A percentile compares a stretch with the other conserved stretches of the same genome.
These are phyloP conservation scores for Arthrobotrys pseudoclavata DNA, from an alignment of 2,329 filamentous ascomycete genomes.

Conservation along the genomic window DNA sequence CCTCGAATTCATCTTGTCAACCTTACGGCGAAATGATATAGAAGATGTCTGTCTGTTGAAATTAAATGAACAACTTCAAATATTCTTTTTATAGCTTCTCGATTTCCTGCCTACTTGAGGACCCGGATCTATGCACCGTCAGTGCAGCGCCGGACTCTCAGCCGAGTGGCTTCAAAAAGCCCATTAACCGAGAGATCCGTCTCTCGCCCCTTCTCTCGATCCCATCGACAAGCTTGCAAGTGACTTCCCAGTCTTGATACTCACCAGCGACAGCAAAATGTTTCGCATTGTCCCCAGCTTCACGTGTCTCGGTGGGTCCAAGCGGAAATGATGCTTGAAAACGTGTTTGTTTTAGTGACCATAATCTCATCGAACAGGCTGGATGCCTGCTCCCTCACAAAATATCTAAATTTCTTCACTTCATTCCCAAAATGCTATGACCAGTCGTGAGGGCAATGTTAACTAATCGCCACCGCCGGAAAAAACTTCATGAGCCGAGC, in stretches of 20 bases:
- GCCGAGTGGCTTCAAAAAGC: constrained; percentile 45
- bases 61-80: not conserved
- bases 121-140: constrained; percentile 36
- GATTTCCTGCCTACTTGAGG: constrained; percentile 15
- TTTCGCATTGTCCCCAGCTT: constrained; percentile 46
- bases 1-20: no score
- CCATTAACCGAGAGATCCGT: constrained; percentile 35
- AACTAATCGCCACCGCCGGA: no score
- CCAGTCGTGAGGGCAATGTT: no score
- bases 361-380: constrained; percentile 52
- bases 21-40: no score
- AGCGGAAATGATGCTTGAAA: constrained; percentile 59
- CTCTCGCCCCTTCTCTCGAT: constrained; percentile 4
- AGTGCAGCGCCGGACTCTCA: constrained; percentile 31
- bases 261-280: constrained; percentile 35
- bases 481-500: constrained; percentile 35
- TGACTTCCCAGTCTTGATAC: constrained; percentile 52
- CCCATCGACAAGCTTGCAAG: constrained; percentile 16
- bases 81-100: constrained; percentile 23
- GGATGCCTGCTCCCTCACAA: constrained; percentile 38
- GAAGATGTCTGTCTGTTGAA: no score
- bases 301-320: constrained; percentile 56
- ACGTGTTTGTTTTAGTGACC: constrained; percentile 52
- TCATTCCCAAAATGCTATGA: constrained; percentile 17
- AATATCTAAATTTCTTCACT: constrained; percentile 36